Conservation (phyloP, 305 asterid genomes). For the Vinca major region DNA sequence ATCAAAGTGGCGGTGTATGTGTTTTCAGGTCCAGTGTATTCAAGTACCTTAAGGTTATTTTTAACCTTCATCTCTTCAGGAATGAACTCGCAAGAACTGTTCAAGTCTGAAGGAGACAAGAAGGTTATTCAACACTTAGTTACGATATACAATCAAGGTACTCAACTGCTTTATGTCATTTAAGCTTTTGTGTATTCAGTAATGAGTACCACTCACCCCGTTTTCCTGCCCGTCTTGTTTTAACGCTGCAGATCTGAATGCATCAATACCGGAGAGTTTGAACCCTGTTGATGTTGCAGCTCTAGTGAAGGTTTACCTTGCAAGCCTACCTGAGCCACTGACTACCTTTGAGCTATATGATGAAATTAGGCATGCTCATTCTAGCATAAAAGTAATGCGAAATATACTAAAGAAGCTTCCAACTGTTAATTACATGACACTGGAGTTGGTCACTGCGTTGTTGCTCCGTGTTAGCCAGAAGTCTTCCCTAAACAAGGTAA, state of each 20-base stretch:
- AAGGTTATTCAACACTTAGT: conserved; percentile 54
- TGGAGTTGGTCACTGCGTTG: conserved; percentile 64
- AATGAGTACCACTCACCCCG: conserved; percentile 6
- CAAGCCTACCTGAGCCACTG: conserved; percentile 74
- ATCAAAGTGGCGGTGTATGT: background rate
- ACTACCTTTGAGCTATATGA: conserved; percentile 56
- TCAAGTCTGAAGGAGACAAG: conserved; percentile 67
- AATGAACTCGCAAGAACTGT: conserved; percentile 52
- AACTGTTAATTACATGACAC: conserved; percentile 68
- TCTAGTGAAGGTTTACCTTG: conserved; percentile 59
- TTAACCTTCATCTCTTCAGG: conserved; percentile 31
- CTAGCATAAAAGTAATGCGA: conserved; percentile 49
- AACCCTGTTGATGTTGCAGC: conserved; percentile 60
- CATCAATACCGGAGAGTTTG: conserved; percentile 54
- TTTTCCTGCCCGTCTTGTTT: conserved; percentile 10
- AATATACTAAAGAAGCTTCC: conserved; percentile 59
- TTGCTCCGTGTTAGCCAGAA: conserved; percentile 64
- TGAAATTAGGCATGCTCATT: conserved; percentile 57
- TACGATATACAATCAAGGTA: conserved; percentile 66
- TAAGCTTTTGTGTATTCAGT: conserved; percentile 9
- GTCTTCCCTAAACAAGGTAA: conserved; percentile 63
- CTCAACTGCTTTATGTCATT: conserved; percentile 7
- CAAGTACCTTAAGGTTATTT: background rate
- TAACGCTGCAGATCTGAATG: conserved; percentile 43
- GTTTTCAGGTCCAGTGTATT: background rate